Base-by-base conservation (phyloP, 2,329 filamentous ascomycete species). In the Ascosphaera apis region DNA sequence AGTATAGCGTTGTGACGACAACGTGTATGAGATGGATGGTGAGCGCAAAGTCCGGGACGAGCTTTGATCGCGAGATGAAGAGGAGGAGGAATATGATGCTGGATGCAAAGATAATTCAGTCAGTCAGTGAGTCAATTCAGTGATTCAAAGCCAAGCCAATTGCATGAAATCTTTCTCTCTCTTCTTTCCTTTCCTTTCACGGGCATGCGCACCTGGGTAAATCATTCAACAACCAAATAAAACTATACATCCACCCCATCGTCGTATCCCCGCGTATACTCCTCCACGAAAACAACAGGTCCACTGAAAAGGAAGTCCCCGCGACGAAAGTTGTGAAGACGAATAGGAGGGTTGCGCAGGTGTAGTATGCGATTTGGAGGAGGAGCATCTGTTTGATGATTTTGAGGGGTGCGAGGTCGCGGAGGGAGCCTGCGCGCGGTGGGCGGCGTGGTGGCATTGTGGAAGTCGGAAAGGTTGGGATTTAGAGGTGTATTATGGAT, bases 31-130 rank as follows among this genome's bases (percentile, higher is more conserved):
- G 68, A 58, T 91, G 82, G 13, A 93, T 68, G 2, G 86, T 92
- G 16, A 93, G 62, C 21, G 82, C 80, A 53, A 95, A 98, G 57
- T 98, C 88, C 45, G 82, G 82, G 35, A 95, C 79, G 41, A 95
- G 76, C 55, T 95, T 95, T 34, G 78, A 88, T 42, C 88, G 81
- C 15, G 76, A 74, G 45, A 98, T 72, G 39, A 95, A 63, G 37
- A 86, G 58, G 35, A 92, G 71, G 39, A 93, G 76, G 31, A 82
- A 78, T 39, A 91, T 71, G 31, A 81, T 72, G 51, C 86, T 95
- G 49, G 40, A 27, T 12, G 13, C 2, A n/a, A 2, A 32, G 5
- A 34, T 3, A 15, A 17, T 35, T 31, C 21, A 17, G 12, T 23
- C n/a, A 39, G n/a, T 11, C 4, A 19, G n/a, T 8, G 19, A 17